Evolutionary conservation across 1,284 basidiomycete genomes (phyloP).

Genomic region (Vanrija sp.): DNA sequence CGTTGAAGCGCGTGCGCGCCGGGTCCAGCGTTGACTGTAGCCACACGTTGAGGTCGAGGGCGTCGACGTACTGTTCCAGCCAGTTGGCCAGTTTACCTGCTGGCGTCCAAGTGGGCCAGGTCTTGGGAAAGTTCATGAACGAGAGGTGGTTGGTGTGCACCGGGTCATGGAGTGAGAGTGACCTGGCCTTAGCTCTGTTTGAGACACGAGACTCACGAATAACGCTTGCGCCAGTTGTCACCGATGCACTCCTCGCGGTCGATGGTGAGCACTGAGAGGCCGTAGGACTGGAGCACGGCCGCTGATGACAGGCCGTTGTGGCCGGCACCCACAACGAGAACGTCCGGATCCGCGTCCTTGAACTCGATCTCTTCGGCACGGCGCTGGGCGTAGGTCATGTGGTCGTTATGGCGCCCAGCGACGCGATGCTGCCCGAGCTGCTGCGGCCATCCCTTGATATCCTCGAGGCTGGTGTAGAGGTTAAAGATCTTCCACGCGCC

Average conservation of each 20-base stretch:
- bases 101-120: conserved; percentile 36
- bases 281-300: conserved; percentile 59
- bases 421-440: conserved; percentile 45
- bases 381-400: conserved; percentile 26
- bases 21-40: conserved; percentile 55
- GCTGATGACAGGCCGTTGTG: conserved; percentile 62
- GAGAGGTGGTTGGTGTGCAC: conserved; percentile 50
- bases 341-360: not conserved
- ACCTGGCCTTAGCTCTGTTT: conserved; percentile 12
- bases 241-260: conserved; percentile 58
- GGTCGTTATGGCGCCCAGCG: conserved; percentile 28
- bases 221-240: conserved; percentile 59
- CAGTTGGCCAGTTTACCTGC: conserved; percentile 62
- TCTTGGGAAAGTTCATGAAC: conserved; percentile 30
- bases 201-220: conserved; percentile 43
- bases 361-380: conserved; percentile 36
- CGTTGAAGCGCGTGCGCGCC: conserved; percentile 51
- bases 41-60: conserved; percentile 65
- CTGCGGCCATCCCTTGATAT: conserved; percentile 55
- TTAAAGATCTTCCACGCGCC: conserved; percentile 60
- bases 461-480: conserved; percentile 61
- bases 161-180: conserved; percentile 61
- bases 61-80: conserved; percentile 63
- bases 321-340: conserved; percentile 55
- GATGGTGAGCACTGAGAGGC: conserved; percentile 56